Conservation (phyloP, 371 early-diverging fungal genomes). For the Coemansia sp. region DNA sequence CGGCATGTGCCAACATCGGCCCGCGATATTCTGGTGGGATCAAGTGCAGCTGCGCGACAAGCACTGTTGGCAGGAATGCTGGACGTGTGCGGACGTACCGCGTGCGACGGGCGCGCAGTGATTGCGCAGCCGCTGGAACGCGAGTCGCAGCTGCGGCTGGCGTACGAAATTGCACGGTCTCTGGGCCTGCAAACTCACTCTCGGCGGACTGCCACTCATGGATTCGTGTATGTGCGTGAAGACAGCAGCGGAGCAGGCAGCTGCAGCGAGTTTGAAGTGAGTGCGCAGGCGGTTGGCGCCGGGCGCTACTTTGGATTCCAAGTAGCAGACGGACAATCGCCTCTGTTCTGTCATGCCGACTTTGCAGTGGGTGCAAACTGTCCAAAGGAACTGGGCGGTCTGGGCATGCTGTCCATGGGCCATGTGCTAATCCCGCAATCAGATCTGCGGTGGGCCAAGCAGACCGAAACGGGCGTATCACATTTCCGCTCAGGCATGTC, state of each 20-base stretch:
- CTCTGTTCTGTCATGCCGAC: constrained; percentile 49
- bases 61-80: constrained; percentile 41
- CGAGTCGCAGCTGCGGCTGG: constrained; percentile 31
- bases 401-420: constrained; percentile 99
- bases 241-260: neutral
- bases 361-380: constrained; percentile 51
- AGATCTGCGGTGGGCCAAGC: constrained; percentile 94
- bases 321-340: constrained; percentile 43
- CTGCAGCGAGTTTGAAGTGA: constrained; percentile 21
- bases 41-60: constrained; percentile 9
- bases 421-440: constrained; percentile 96
- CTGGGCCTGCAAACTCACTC: constrained; percentile 35
- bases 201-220: constrained; percentile 20
- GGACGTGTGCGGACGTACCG: constrained; percentile 29
- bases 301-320: constrained; percentile 44
- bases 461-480: constrained; percentile 95
- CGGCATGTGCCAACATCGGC: constrained; percentile 8
- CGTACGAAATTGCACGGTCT: constrained; percentile 41
- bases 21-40: constrained; percentile 28
- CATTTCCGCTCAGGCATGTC: constrained; percentile 99
- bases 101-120: constrained; percentile 16
- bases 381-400: constrained; percentile 96
- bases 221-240: constrained; percentile 26
- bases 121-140: constrained; percentile 21
- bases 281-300: constrained; percentile 5